These are phyloP conservation scores for Thraustotheca clavata DNA, from an alignment of 352 stramenopile genomes.

Conservation along the genomic window DNA sequence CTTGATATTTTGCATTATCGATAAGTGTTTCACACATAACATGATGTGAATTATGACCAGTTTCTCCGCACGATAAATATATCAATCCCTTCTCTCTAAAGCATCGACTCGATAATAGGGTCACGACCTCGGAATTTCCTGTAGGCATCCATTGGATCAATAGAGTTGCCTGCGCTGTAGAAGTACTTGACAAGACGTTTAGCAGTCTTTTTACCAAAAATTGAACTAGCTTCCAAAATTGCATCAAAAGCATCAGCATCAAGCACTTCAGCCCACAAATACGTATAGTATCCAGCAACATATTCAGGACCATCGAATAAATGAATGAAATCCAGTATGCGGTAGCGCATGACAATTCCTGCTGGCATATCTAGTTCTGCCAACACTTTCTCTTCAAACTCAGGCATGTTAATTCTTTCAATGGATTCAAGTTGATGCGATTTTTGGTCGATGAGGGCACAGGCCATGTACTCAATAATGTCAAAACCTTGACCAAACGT, in stretches of 20 bases:
- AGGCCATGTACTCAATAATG: slow-evolving; percentile 52
- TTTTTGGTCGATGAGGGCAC: slow-evolving; percentile 47
- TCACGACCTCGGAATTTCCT: slow-evolving; percentile 43
- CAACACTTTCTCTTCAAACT: slow-evolving; percentile 44
- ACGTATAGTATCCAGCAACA: slow-evolving; percentile 53
- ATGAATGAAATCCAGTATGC: slow-evolving; percentile 46
- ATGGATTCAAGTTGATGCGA: slow-evolving; percentile 36
- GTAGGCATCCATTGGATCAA: slow-evolving; percentile 43
- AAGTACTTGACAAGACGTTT: slow-evolving; percentile 38
- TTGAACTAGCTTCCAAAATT: slow-evolving; percentile 43
- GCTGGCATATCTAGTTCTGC: slow-evolving; percentile 41
- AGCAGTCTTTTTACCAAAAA: slow-evolving; percentile 39
- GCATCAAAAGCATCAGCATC: slow-evolving; percentile 53
- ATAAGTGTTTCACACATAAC: too few relatives aligned
- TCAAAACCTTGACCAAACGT: slow-evolving; percentile 52
- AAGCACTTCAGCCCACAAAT: slow-evolving; percentile 44
- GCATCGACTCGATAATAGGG: slow-evolving; percentile 48
- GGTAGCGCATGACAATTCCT: slow-evolving; percentile 53
- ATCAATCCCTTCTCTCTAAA: slow-evolving; percentile 47
- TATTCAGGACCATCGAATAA: slow-evolving; percentile 38
- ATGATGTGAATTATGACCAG: too few relatives aligned
- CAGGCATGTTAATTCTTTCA: slow-evolving; percentile 38
- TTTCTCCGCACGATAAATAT: too few relatives aligned
- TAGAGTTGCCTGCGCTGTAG: slow-evolving; percentile 47
- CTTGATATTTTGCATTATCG: too few relatives aligned